Conservation (phyloP, 495 filamentous ascomycete species). For the Annulohypoxylon moriforme region DNA sequence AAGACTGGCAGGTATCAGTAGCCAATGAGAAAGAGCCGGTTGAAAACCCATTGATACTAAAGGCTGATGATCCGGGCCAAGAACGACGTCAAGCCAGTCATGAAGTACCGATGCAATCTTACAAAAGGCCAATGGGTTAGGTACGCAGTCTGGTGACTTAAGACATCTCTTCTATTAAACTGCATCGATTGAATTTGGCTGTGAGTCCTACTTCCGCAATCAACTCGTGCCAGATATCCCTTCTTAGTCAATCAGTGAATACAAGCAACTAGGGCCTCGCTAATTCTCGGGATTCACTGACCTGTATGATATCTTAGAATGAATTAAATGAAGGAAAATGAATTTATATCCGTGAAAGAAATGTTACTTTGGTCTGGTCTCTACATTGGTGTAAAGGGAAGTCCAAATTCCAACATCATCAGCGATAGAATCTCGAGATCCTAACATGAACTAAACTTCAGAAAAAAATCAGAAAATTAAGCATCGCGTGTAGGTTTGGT, state of each 20-base stretch:
- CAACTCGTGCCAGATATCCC: background rate
- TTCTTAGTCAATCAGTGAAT: background rate
- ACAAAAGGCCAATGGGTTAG: constrained; percentile 22
- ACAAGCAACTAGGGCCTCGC: background rate
- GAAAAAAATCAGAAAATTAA: constrained; percentile 13
- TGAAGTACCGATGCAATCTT: background rate
- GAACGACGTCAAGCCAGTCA: constrained; percentile 24
- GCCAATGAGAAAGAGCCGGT: constrained; percentile 38
- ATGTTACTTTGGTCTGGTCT: background rate
- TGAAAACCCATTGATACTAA: constrained; percentile 39
- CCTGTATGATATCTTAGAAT: background rate
- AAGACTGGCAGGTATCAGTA: constrained; percentile 32
- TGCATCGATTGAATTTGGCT: background rate
- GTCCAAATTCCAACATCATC: background rate
- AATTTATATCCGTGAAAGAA: background rate
- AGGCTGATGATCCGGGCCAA: constrained; percentile 24
- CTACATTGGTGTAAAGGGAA: constrained; percentile 6
- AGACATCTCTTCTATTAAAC: background rate
- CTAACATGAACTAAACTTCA: background rate
- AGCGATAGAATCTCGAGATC: background rate
- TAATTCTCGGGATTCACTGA: background rate
- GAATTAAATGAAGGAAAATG: background rate
- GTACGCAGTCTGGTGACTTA: background rate
- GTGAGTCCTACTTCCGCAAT: background rate
- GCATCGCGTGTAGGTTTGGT: constrained; percentile 8